Evolutionary conservation across 2,329 filamentous ascomycete genomes (phyloP).

Genomic region (Scortechinia acanthostroma): DNA sequence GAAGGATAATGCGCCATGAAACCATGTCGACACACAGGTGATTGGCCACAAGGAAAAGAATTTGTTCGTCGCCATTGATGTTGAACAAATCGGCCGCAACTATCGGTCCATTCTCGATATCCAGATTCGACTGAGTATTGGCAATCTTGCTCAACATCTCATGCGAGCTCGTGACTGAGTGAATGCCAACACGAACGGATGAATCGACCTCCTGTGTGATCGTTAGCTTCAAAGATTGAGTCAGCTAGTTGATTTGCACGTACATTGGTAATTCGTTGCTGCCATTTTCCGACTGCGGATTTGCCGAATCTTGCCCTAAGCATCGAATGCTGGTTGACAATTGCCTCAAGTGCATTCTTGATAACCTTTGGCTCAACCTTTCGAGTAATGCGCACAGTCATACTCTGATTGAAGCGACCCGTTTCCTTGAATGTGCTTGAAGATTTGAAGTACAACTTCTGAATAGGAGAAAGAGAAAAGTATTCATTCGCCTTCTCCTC

Average conservation of each 20-base stretch:
- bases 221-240: not conserved
- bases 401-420: not conserved
- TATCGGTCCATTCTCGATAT: not conserved
- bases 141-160: not conserved
- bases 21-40: constrained; percentile 21
- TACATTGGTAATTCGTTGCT: constrained; percentile 4
- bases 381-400: not conserved
- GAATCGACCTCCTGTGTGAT: not conserved
- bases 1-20: constrained; percentile 18
- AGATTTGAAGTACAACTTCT: not conserved
- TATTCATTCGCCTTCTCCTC: not conserved
- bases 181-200: not conserved
- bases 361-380: not conserved
- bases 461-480: not conserved
- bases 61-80: not conserved
- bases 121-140: not conserved
- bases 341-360: not conserved
- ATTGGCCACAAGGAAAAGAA: constrained; percentile 17
- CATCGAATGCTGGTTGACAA: not conserved
- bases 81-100: not conserved
- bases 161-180: not conserved
- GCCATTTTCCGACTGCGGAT: constrained; percentile 3
- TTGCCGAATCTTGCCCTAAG: not conserved
- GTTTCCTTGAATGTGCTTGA: not conserved
- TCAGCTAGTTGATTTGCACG: not conserved